These are phyloP conservation scores for Myriosclerotinia scirpicola DNA, from an alignment of 2,329 filamentous ascomycete species.

Conservation along the genomic window DNA sequence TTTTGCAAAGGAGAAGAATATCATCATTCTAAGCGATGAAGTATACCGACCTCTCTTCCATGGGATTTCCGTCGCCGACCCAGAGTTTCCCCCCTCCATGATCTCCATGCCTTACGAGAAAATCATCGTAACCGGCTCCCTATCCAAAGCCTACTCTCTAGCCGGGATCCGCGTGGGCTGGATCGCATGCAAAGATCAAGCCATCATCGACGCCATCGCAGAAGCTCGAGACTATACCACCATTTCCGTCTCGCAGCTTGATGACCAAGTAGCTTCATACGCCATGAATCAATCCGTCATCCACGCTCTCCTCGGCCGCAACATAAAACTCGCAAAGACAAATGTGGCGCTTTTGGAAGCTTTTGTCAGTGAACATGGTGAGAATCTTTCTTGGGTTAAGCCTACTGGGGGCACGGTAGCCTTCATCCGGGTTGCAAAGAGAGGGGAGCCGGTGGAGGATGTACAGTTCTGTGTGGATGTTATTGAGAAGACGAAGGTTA, in stretches of 20 bases:
- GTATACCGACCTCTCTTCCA: constrained; percentile 86
- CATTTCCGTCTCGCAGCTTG: constrained; percentile 80
- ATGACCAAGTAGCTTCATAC: constrained; percentile 75
- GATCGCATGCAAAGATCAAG: constrained; percentile 66
- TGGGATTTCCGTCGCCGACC: constrained; percentile 36
- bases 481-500: constrained; percentile 66
- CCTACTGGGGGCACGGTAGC: constrained; percentile 79
- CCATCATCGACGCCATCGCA: constrained; percentile 63
- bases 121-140: constrained; percentile 71
- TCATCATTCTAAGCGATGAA: constrained; percentile 74
- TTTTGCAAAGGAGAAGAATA: constrained; percentile 60
- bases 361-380: constrained; percentile 64
- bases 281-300: constrained; percentile 67
- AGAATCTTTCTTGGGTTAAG: constrained; percentile 64
- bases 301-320: constrained; percentile 60
- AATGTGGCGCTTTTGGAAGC: constrained; percentile 66
- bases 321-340: constrained; percentile 64
- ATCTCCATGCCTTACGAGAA: constrained; percentile 71
- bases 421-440: constrained; percentile 62
- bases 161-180: constrained; percentile 82
- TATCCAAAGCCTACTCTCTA: constrained; percentile 83
- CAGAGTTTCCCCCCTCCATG: constrained; percentile 63
- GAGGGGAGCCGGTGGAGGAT: constrained; percentile 63
- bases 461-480: constrained; percentile 69
- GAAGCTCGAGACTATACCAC: constrained; percentile 77